These are phyloP conservation scores for Colletotrichum sp. DNA, from an alignment of 2,329 filamentous ascomycete genomes.

Conservation along the genomic window DNA sequence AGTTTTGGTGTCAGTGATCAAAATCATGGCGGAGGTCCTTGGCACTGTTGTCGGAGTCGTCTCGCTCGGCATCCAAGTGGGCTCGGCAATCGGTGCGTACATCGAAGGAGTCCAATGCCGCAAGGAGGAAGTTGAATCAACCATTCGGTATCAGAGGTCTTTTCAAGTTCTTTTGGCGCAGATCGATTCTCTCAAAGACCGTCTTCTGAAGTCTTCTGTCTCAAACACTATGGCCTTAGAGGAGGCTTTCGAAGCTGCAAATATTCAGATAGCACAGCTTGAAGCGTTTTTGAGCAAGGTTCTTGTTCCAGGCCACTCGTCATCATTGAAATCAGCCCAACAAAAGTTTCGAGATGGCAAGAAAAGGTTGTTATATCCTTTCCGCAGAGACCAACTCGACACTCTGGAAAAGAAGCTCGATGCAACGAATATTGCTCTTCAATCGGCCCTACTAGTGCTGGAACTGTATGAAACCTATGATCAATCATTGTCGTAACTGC, in stretches of 20 bases:
- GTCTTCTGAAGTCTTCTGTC: accelerated
- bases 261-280: not conserved
- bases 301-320: not conserved
- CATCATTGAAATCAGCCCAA: no score
- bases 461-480: not conserved
- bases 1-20: not conserved
- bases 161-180: not conserved
- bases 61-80: not conserved
- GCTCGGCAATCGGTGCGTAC: not conserved
- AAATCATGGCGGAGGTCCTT: not conserved
- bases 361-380: not conserved
- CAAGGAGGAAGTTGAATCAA: not conserved
- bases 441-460: not conserved
- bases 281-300: not conserved
- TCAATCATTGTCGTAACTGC: not conserved
- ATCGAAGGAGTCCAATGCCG: not conserved
- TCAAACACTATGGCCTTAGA: not conserved
- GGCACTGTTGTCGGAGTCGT: not conserved
- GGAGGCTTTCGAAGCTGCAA: not conserved
- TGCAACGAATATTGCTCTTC: not conserved
- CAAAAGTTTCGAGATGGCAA: not conserved
- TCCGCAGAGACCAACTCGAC: not conserved
- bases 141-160: not conserved
- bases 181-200: accelerated
- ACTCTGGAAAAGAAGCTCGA: not conserved